Percentiles rank a stretch among this genome's conserved stretches.
Conservation (phyloP, 2,329 filamentous ascomycete genomes). For the Periconia sp. region DNA sequence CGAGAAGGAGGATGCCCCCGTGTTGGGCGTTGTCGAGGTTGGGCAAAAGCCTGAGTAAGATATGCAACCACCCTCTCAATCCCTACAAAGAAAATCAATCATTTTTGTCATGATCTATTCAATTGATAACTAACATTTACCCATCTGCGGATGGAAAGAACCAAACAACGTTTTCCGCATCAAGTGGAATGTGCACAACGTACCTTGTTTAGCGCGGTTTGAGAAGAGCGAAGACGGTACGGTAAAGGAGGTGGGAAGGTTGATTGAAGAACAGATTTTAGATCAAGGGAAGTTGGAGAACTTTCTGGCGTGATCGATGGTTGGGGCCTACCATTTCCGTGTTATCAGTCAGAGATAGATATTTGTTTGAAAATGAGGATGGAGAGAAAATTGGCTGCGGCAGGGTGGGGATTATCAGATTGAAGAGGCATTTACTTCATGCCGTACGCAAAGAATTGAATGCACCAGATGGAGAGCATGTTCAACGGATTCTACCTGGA, state of each 20-base stretch:
- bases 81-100: too few relatives aligned
- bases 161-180: background rate
- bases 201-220: slow-evolving; percentile 1
- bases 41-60: background rate
- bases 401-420: too few relatives aligned
- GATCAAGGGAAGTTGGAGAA: background rate
- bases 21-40: background rate
- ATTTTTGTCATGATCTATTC: too few relatives aligned
- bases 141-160: background rate
- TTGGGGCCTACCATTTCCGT: too few relatives aligned
- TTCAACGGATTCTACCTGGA: too few relatives aligned
- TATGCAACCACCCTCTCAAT: background rate
- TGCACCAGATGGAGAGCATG: too few relatives aligned
- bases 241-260: background rate
- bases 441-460: too few relatives aligned
- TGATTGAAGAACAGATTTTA: slow-evolving; percentile 2
- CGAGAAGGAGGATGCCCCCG: background rate
- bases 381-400: too few relatives aligned
- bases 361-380: too few relatives aligned
- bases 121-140: background rate
- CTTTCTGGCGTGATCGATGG: background rate
- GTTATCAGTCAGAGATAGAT: too few relatives aligned
- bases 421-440: too few relatives aligned
- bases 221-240: background rate
- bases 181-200: background rate